phyloP scores from a whole-genome alignment of 108 stramenopile genomes.

The Stephanodiscus triporus region DNA sequence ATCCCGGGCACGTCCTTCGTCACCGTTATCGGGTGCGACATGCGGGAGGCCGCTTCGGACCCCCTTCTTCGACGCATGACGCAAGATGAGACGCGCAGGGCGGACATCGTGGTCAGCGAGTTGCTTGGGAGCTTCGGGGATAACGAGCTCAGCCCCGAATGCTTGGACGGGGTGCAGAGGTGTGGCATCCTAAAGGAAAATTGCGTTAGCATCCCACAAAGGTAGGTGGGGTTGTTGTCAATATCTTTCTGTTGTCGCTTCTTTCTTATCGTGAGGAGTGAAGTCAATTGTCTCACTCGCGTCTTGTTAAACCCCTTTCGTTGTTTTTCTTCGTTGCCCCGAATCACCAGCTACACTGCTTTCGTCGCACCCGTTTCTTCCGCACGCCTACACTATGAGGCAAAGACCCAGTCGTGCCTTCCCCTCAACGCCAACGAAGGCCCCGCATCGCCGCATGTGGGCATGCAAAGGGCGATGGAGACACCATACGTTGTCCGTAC shows the following conservation, averaged over 20 bases:
- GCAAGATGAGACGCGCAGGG: slow-evolving; percentile 31
- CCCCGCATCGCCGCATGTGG: slow-evolving; percentile 59
- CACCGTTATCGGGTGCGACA: slow-evolving; percentile 89
- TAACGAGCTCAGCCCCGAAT: slow-evolving; percentile 98
- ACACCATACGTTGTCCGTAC: slow-evolving; percentile 97
- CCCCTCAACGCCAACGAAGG: slow-evolving; percentile 49
- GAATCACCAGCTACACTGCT: slow-evolving; percentile 71
- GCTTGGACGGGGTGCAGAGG: slow-evolving; percentile 91
- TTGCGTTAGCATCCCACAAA: slow-evolving; percentile 74
- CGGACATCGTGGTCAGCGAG: slow-evolving; percentile 96
- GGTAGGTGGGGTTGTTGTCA: slow-evolving; percentile 13
- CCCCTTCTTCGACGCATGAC: slow-evolving; percentile 43
- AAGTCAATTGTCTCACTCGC: slow-evolving; percentile 26
- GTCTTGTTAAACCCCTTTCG: background rate
- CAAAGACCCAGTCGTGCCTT: slow-evolving; percentile 62
- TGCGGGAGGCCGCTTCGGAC: slow-evolving; percentile 71
- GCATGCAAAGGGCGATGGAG: slow-evolving; percentile 85
- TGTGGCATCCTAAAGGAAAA: slow-evolving; percentile 73
- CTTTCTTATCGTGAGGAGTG: slow-evolving; percentile 14
- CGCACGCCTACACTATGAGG: slow-evolving; percentile 85
- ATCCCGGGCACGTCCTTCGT: slow-evolving; percentile 58
- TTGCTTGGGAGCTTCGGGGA: slow-evolving; percentile 97
- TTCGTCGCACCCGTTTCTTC: slow-evolving; percentile 93
- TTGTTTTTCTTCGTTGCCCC: background rate
- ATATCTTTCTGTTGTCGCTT: background rate